A percentile compares a stretch with the other conserved stretches of the same genome.
Conservation (phyloP, 2,329 filamentous ascomycete species). For the Davidsoniella australis region DNA sequence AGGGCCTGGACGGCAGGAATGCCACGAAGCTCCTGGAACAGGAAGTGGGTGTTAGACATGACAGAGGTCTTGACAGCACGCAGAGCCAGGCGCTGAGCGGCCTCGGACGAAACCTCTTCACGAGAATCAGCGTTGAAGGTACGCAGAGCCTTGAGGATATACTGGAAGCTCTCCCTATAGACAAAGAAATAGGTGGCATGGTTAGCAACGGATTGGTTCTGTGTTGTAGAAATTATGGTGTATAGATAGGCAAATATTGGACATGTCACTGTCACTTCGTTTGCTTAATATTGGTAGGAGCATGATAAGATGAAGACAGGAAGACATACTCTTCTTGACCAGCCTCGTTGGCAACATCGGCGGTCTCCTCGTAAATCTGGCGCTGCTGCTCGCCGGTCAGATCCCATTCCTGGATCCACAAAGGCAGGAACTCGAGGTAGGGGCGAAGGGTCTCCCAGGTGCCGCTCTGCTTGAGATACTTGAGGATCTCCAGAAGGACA, state of each 20-base stretch:
- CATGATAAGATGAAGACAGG: not conserved
- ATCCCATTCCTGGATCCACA: slow-evolving; percentile 72
- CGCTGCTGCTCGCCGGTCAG: slow-evolving; percentile 67
- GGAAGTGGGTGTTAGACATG: slow-evolving; percentile 39
- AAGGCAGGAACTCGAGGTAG: slow-evolving; percentile 66
- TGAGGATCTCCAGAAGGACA: slow-evolving; percentile 76
- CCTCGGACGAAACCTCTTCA: slow-evolving; percentile 38
- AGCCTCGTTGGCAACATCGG: slow-evolving; percentile 61
- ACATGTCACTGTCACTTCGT: not conserved
- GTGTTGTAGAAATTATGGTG: not conserved
- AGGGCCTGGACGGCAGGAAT: slow-evolving; percentile 76
- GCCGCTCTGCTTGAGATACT: slow-evolving; percentile 56
- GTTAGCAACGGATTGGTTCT: no score
- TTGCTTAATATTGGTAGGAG: not conserved
- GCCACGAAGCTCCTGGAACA: slow-evolving; percentile 66
- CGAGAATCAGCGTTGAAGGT: slow-evolving; percentile 41
- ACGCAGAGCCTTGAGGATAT: slow-evolving; percentile 43
- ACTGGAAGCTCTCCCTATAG: slow-evolving; percentile 44
- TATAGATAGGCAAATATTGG: not conserved
- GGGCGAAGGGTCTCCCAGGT: slow-evolving; percentile 72
- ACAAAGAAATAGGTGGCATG: not conserved
- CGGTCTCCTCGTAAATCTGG: slow-evolving; percentile 67
- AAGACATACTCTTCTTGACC: slow-evolving; percentile 55
- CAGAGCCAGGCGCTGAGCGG: slow-evolving; percentile 42
- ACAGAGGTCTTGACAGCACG: slow-evolving; percentile 38